Base-by-base conservation (phyloP, 768 basidiomycete genomes). In the Lactifluus pinguis region DNA sequence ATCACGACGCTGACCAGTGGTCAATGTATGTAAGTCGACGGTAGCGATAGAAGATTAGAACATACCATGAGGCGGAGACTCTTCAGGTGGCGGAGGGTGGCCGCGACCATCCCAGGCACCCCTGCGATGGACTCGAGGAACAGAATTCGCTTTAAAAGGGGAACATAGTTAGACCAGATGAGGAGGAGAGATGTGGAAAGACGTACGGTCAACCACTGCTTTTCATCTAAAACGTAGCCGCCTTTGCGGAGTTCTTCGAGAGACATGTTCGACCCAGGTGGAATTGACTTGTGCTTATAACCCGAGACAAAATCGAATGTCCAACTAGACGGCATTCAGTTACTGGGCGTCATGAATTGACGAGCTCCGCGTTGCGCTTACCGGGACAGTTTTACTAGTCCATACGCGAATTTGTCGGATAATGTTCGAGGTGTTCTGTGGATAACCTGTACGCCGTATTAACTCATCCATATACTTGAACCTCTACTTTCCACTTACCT, bases 101-200 rank as follows among this genome's bases (percentile, higher is more conserved):
- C 90, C 13, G 84, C 91, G n/a, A 89, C 92, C 92, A 95, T 95
- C 5, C 95, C 95, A 19, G 95, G 95, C 1, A 98, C 94, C 21
- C 91, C 97, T 13, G 97, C 97, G 55, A 97, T 83, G 55, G 82
- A 86, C 74, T 98, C 95, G 38, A 98, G 79, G 75, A 87, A 82
- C 50, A 87, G 72, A 63, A 86, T 80, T 29, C 86, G 75, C 68
- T 77, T 21, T 61, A n/a, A 48, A 17, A 42, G 29, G 44, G 53
- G 29, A 19, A 79, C 77, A 29, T 80, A 67, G 53, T 61, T 29
- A 65, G 48, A 49, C 50, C 45, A 25, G 41, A 54, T 2, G 19
- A 39, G 45, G 21, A 7, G 11, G 2, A 14, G 19, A n/a, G 13
- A 39, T n/a, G 6, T 14, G 13, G 41, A 11, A 25, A 47, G 2